phyloP scores from a whole-genome alignment of 345 rosid species.

The Eucalyptus sp. region DNA sequence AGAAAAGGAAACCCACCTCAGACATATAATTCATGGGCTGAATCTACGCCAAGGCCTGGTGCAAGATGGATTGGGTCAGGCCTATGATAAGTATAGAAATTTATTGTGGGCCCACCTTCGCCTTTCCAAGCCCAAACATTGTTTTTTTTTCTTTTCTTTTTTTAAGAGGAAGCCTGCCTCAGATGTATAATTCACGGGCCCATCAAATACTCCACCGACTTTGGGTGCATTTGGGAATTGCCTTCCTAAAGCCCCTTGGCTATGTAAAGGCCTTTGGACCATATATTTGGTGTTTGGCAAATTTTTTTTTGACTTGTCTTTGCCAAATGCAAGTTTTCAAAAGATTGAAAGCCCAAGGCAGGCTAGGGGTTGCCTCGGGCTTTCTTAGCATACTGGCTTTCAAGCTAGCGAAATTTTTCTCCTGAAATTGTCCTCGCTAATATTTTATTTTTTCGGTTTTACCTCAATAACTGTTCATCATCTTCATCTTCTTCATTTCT shows the following conservation, averaged over 20 bases:
- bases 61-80: background rate
- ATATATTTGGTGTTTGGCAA: no score
- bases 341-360: rapidly evolving
- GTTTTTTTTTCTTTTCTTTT: background rate
- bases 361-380: rapidly evolving
- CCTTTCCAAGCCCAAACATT: background rate
- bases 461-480: rapidly evolving
- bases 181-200: background rate
- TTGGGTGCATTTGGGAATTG: no score
- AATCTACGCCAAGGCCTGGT: background rate
- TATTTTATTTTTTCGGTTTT: rapidly evolving
- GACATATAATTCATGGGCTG: background rate
- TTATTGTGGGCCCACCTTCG: background rate
- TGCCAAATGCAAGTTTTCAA: no score
- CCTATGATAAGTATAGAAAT: background rate
- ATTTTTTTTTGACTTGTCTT: rapidly evolving
- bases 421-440: rapidly evolving
- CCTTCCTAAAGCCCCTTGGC: no score
- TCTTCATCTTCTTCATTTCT: no score
- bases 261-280: no score
- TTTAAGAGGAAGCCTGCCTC: background rate
- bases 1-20: background rate
- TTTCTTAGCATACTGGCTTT: rapidly evolving
- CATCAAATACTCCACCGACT: background rate
- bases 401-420: rapidly evolving